Evolutionary conservation across 2,329 filamentous ascomycete species (phyloP).

Genomic region (Incumbomyces lentus): DNA sequence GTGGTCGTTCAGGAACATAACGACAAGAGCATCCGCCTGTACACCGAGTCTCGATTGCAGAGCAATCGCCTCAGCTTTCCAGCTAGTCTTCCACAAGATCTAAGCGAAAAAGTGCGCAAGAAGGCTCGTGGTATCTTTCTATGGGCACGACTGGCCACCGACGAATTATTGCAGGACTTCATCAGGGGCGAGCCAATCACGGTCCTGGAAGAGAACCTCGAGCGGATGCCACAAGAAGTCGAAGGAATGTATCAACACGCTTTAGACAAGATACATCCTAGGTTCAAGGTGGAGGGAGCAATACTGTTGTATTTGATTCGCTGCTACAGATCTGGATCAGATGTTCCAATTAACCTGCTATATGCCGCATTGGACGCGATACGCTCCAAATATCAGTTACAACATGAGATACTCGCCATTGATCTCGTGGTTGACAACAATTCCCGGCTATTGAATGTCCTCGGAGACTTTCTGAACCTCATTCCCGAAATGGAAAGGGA

Average conservation of each 20-base stretch:
- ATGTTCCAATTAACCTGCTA: not conserved
- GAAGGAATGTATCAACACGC: slow-evolving; percentile 7
- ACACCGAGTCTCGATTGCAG: not conserved
- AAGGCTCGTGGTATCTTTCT: slow-evolving; percentile 11
- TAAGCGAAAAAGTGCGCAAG: slow-evolving; percentile 1
- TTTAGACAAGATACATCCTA: not conserved
- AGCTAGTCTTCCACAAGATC: not conserved
- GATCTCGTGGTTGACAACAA: not conserved
- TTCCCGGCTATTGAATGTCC: not conserved
- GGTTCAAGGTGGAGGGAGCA: not conserved
- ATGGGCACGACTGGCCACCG: slow-evolving; percentile 7
- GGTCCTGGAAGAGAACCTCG: not conserved
- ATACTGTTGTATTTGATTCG: not conserved
- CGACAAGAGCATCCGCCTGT: not conserved
- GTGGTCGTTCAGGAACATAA: slow-evolving; percentile 3
- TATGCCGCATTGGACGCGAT: not conserved
- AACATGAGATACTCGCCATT: not conserved
- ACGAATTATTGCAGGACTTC: not conserved
- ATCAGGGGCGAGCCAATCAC: not conserved
- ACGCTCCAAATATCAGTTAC: not conserved
- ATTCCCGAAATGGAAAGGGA: not conserved
- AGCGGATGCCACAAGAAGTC: slow-evolving; percentile 8
- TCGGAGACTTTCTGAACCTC: slow-evolving; percentile 1
- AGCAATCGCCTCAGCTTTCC: not conserved
- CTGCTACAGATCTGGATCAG: not conserved